Evolutionary conservation across 768 basidiomycete genomes (phyloP).

Genomic region (Lactarius quietus): DNA sequence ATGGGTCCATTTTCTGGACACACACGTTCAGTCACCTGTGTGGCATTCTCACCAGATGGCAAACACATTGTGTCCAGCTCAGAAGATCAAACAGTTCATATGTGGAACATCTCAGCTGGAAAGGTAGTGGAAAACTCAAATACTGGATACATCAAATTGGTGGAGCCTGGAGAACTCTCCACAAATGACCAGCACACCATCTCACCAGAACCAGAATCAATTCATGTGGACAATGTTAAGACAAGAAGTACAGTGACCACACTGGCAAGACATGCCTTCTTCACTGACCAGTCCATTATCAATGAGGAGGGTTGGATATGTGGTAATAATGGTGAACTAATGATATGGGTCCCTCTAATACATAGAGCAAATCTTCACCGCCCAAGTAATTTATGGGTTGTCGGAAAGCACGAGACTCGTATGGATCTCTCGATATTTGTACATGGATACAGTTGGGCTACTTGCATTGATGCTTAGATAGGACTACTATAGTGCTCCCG

Average conservation of each 20-base stretch:
- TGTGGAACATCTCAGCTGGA: neutral
- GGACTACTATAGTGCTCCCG: no score
- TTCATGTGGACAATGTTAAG: neutral
- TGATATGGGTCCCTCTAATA: neutral
- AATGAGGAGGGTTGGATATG: neutral
- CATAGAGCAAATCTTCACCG: neutral
- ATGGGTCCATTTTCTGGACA: neutral
- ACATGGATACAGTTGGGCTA: neutral
- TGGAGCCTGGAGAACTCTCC: neutral
- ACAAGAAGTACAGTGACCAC: neutral
- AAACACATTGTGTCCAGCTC: neutral
- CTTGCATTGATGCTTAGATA: neutral
- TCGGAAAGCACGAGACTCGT: neutral
- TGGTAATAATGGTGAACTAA: neutral
- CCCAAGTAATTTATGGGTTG: neutral
- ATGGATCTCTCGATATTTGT: neutral
- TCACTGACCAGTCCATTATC: neutral
- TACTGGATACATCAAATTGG: neutral
- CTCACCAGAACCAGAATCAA: no score
- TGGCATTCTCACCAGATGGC: neutral
- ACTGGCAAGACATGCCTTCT: neutral
- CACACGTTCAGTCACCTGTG: neutral
- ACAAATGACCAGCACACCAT: neutral
- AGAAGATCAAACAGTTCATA: neutral
- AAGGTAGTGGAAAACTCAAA: neutral